Percentiles rank a stretch among this genome's conserved stretches.
phyloP scores from a whole-genome alignment of 2,329 filamentous ascomycete species.

The Ambrosiella cleistominuta region DNA sequence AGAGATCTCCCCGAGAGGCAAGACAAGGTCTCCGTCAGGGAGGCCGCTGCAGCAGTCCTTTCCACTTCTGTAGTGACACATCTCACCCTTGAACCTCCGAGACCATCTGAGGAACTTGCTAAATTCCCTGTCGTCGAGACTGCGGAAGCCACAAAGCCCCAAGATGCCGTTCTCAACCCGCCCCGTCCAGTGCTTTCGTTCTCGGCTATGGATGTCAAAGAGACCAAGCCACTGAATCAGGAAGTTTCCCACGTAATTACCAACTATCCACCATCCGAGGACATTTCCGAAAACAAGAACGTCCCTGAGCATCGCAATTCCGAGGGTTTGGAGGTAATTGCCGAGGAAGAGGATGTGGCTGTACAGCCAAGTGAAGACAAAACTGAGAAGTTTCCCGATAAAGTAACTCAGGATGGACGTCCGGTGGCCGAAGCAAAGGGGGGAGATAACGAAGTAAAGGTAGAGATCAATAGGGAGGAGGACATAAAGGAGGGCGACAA shows the following conservation, averaged over 20 bases:
- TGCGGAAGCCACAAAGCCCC: background rate
- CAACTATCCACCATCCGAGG: background rate
- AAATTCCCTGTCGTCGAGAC: background rate
- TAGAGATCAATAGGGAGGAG: conserved; percentile 5
- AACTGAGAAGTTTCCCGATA: background rate
- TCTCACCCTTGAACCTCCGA: too few species aligned
- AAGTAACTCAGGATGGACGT: background rate
- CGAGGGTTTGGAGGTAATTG: background rate
- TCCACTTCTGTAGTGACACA: too few species aligned
- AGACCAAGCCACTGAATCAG: background rate
- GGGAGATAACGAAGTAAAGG: conserved; percentile 5
- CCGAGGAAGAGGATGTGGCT: background rate
- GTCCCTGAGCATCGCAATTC: background rate
- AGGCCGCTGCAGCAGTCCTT: too few species aligned
- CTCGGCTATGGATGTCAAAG: background rate
- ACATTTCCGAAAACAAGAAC: background rate
- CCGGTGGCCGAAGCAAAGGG: background rate
- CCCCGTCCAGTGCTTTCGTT: background rate
- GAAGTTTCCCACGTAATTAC: background rate
- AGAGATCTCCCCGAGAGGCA: too few species aligned
- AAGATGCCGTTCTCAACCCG: background rate
- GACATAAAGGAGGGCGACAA: conserved; percentile 3
- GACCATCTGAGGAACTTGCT: too few species aligned
- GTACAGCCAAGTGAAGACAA: background rate
- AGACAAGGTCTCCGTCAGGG: too few species aligned